Evolutionary conservation across 192 early-diverging fungal species (phyloP), one percentile per base, ranked within the genome.

Genomic region (Backusella luteola): DNA sequence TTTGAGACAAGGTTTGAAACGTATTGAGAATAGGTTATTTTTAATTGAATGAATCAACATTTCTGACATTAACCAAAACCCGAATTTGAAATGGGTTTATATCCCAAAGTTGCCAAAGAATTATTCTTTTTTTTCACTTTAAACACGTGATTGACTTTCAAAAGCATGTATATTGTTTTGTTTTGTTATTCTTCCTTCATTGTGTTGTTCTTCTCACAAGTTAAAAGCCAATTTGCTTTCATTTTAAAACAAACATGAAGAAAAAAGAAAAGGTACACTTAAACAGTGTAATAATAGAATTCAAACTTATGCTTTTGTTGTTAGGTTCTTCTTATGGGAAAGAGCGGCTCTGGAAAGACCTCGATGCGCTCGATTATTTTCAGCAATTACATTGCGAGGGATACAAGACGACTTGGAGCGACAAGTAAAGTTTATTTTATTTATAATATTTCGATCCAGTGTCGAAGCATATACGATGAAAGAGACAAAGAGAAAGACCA

Each of bases 351-450:
- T 3, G 98, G 98, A 63, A 99, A 99, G 89, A 99, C 98, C 23
- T 98, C 96, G 38, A 99, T 99, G 98, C 89, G 97, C 73, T 96
- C 95, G 26, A 96, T 99, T 76, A 98, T 99, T 76, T 99, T 99
- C 77, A 94, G 96, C 4, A 98, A 98, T 86, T 98, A 97, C 82
- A 93, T 97, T 71, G 97, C 98, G 3, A 81, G 91, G 77, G 97
- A 99, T 76, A 99, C 98, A 6, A 88, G 97, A 39, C 88, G 96
- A 26, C 92, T 99, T 38, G 98, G 97, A 12, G 95, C 97, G 38
- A 99, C 98, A 68, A 96, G 93, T 95, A 86, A 69, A 79, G n/a
- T 70, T 36, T 35, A 78, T 34, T 42, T 39, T 59, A 29, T 26
- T 21, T 69, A 36, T 75, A 36, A 44, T 39, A 11, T 39, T 3